Evolutionary conservation across 1,284 basidiomycete species (phyloP).

Genomic region (Ganoderma resinaceum): DNA sequence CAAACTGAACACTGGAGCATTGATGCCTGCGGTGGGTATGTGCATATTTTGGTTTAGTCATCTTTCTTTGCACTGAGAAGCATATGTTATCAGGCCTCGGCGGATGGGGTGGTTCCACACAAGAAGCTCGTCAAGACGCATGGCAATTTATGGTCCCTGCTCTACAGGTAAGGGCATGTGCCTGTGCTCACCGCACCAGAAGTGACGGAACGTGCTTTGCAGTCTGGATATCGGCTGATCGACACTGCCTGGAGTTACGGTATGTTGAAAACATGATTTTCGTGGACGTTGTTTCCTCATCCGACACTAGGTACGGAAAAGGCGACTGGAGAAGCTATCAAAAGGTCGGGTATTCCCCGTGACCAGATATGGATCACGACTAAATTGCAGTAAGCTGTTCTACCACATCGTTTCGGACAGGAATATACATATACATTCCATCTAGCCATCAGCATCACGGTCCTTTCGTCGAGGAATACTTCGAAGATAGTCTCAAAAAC

Average conservation of each 20-base stretch:
- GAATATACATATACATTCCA: neutral
- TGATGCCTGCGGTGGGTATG: conserved; percentile 40
- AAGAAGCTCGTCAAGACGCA: conserved; percentile 34
- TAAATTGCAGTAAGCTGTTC: conserved; percentile 39
- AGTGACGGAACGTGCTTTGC: neutral
- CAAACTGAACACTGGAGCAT: conserved; percentile 39
- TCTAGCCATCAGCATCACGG: conserved; percentile 23
- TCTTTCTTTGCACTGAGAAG: neutral
- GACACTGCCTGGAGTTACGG: conserved; percentile 42
- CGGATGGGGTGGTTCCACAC: conserved; percentile 37
- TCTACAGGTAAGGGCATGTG: conserved; percentile 30
- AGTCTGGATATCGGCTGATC: conserved; percentile 41
- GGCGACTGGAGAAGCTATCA: conserved; percentile 49
- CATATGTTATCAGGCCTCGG: conserved; percentile 35
- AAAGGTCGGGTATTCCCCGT: conserved; percentile 47
- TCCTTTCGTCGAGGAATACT: conserved; percentile 36
- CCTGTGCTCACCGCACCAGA: neutral
- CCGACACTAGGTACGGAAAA: conserved; percentile 44
- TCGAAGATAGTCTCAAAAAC: conserved; percentile 39
- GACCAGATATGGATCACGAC: conserved; percentile 55
- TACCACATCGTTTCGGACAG: neutral
- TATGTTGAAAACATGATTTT: conserved; percentile 15
- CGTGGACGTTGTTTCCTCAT: neutral
- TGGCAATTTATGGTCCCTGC: conserved; percentile 37
- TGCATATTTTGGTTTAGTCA: neutral